phyloP scores from a whole-genome alignment of 2,329 filamentous ascomycete genomes.

The Neoscytalidium dimidiatum region DNA sequence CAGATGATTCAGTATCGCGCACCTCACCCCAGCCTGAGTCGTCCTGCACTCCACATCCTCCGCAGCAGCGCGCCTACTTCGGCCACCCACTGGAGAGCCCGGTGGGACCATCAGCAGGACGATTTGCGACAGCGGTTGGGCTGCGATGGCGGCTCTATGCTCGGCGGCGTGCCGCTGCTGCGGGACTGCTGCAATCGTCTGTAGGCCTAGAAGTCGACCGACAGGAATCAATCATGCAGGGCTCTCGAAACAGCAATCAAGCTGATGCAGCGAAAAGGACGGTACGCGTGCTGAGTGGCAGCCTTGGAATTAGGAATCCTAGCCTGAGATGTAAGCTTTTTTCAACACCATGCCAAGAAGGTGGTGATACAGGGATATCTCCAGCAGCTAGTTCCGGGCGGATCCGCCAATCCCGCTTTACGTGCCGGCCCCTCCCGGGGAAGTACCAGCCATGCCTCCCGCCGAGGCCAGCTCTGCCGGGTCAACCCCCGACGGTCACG shows the following conservation, averaged over 20 bases:
- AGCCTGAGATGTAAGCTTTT: neutral
- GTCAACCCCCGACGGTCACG: neutral
- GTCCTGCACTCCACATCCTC: neutral
- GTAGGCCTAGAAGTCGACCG: neutral
- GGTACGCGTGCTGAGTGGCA: neutral
- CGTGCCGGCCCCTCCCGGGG: neutral
- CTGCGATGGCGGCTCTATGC: neutral
- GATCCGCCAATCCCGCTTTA: neutral
- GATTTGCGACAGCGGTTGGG: neutral
- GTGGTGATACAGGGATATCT: neutral
- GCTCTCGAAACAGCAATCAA: neutral
- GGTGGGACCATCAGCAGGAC: conserved; percentile 7
- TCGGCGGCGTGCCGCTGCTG: neutral
- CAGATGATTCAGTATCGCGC: neutral
- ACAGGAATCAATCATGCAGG: neutral
- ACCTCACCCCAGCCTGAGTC: neutral
- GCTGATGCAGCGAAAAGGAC: neutral
- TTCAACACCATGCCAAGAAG: conserved; percentile 16
- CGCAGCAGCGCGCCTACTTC: neutral
- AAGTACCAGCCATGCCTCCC: neutral
- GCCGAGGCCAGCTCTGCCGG: neutral
- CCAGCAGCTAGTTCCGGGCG: neutral
- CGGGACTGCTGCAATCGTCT: neutral
- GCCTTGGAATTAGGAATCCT: neutral
- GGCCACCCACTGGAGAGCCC: neutral